A percentile compares a stretch with the other conserved stretches of the same genome.
Conservation (phyloP, 179 eudicot genomes). For the Carnegiea gigantea region DNA sequence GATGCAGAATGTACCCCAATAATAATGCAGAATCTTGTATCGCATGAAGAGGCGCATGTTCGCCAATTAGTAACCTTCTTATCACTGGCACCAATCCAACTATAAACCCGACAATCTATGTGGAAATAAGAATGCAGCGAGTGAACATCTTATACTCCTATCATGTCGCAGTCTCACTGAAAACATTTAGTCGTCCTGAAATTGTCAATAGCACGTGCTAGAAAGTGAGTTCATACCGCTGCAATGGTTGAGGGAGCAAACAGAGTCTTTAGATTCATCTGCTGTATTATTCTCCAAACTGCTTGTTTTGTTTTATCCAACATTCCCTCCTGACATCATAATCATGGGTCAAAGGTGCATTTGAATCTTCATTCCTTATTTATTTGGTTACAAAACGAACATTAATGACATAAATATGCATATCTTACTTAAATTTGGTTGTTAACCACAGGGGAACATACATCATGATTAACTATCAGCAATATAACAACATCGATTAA, state of each 20-base stretch:
- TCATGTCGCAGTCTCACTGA: no score
- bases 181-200: no score
- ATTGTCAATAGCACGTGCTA: no score
- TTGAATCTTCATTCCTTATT: no score
- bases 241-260: conserved; percentile 76
- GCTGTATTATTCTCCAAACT: conserved; percentile 23
- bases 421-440: no score
- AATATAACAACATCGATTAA: no score
- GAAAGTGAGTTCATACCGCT: conserved; percentile 42
- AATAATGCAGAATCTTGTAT: conserved; percentile 56
- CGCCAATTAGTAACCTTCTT: conserved; percentile 47
- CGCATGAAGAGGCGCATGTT: conserved; percentile 69
- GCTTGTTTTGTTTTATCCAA: conserved; percentile 31
- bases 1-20: conserved; percentile 45
- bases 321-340: conserved; percentile 35
- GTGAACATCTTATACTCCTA: neutral
- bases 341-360: neutral
- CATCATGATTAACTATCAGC: no score
- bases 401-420: no score
- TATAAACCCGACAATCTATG: conserved; percentile 52
- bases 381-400: neutral
- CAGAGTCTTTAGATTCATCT: conserved; percentile 49
- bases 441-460: no score
- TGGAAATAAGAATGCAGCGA: conserved; percentile 14
- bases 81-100: conserved; percentile 56